Percentiles rank a stretch among this genome's conserved stretches.
These are phyloP conservation scores for Blastomyces gilchristii DNA, from an alignment of 2,329 filamentous ascomycete species.

Conservation along the genomic window DNA sequence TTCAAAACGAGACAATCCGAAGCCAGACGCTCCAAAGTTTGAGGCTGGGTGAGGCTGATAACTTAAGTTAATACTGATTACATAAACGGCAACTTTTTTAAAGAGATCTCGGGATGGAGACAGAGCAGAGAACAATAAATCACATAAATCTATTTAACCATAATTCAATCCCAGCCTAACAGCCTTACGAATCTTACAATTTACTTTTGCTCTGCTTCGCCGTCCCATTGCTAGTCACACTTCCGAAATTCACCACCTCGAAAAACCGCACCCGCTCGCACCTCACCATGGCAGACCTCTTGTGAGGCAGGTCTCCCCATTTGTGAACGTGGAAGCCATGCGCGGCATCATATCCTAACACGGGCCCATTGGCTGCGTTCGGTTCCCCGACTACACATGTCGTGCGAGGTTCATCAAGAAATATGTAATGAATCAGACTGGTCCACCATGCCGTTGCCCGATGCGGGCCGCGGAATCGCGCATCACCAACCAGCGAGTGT, in stretches of 20 bases:
- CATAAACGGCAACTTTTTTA: background rate
- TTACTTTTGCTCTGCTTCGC: constrained; percentile 18
- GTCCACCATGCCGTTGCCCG: constrained; percentile 51
- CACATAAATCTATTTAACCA: background rate
- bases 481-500: constrained; percentile 50
- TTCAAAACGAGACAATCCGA: background rate
- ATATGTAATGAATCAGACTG: constrained; percentile 49
- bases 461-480: constrained; percentile 44
- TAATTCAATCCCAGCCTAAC: background rate
- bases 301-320: constrained; percentile 61
- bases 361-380: constrained; percentile 57
- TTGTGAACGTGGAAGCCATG: constrained; percentile 64
- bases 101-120: too few species aligned
- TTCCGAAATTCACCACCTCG: constrained; percentile 44
- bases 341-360: constrained; percentile 64
- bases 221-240: constrained; percentile 18
- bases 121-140: too few species aligned
- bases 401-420: constrained; percentile 49
- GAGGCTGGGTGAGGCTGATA: background rate
- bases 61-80: background rate
- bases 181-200: constrained; percentile 13
- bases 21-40: too few species aligned
- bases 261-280: constrained; percentile 60
- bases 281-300: constrained; percentile 57
- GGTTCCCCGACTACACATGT: constrained; percentile 53